phyloP scores from a whole-genome alignment of 495 filamentous ascomycete genomes.

The Staphylotrichum tortipilum region DNA sequence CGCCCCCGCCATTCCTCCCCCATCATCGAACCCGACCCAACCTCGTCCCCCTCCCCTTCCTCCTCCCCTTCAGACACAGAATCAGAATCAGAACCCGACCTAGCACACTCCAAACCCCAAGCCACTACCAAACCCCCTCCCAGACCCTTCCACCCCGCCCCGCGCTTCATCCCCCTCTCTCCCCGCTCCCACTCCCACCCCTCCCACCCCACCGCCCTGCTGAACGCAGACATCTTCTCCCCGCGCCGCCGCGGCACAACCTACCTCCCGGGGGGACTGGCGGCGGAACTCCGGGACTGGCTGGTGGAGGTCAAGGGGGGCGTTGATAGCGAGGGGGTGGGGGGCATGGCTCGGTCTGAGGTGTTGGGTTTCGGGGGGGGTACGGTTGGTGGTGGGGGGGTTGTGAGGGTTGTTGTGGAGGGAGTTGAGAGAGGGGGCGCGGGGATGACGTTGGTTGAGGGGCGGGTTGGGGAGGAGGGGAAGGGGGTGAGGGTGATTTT shows the following conservation, averaged over 20 bases:
- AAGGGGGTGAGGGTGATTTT: slow-evolving; percentile 20
- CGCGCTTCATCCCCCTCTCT: slow-evolving; percentile 34
- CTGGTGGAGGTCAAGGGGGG: slow-evolving; percentile 35
- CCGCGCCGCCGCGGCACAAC: slow-evolving; percentile 28
- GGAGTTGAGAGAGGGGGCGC: slow-evolving; percentile 10
- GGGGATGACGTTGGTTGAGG: slow-evolving; percentile 15
- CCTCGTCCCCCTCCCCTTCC: neutral
- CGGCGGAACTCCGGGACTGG: slow-evolving; percentile 38
- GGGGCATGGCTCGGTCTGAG: neutral
- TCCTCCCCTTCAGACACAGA: neutral
- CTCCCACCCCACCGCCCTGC: neutral
- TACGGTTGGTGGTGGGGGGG: neutral
- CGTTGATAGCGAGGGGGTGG: slow-evolving; percentile 8
- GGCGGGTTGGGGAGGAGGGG: neutral
- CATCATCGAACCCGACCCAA: neutral
- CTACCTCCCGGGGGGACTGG: slow-evolving; percentile 37
- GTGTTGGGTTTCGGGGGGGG: neutral
- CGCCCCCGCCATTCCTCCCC: neutral
- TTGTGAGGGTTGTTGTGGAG: slow-evolving; percentile 19
- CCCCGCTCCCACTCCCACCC: slow-evolving; percentile 6
- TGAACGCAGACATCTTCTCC: slow-evolving; percentile 33
- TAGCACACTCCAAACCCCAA: neutral
- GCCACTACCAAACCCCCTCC: neutral
- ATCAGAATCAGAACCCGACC: neutral
- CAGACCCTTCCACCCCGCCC: slow-evolving; percentile 24